These are phyloP conservation scores for Rosellinia necatrix DNA, from an alignment of 2,329 filamentous ascomycete genomes.

Conservation along the genomic window DNA sequence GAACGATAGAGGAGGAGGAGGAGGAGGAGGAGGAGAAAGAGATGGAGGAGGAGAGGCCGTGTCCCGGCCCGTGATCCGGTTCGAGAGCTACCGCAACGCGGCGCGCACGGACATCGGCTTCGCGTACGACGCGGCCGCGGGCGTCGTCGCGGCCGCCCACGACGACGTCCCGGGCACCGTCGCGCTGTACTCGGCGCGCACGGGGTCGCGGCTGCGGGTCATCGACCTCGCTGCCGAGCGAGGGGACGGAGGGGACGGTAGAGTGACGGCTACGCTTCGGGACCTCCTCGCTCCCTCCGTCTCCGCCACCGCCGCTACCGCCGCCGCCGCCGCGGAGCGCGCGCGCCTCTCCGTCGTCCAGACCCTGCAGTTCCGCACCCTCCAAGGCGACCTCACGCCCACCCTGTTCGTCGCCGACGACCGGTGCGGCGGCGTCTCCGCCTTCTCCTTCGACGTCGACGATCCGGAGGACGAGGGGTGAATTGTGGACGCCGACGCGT, in stretches of 20 bases:
- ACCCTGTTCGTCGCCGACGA: conserved; percentile 54
- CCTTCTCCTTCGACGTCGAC: conserved; percentile 50
- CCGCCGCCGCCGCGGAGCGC: neutral
- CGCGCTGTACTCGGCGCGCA: conserved; percentile 54
- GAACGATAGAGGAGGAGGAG: neutral
- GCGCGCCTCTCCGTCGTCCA: conserved; percentile 39
- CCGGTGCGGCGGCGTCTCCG: conserved; percentile 38
- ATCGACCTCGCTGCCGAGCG: conserved; percentile 32
- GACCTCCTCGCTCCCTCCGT: too few relatives aligned
- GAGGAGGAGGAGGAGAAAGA: neutral
- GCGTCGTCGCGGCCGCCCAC: conserved; percentile 59
- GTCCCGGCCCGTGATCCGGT: conserved; percentile 50
- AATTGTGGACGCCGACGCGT: conserved; percentile 2
- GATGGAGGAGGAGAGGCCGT: conserved; percentile 19
- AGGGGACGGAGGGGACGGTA: neutral
- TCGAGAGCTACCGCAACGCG: conserved; percentile 56
- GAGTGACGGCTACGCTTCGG: too few relatives aligned
- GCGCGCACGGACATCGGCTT: conserved; percentile 56
- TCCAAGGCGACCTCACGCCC: conserved; percentile 50
- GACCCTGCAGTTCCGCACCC: conserved; percentile 51
- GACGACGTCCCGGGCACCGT: conserved; percentile 50
- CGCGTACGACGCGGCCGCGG: conserved; percentile 52
- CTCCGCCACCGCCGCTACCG: neutral
- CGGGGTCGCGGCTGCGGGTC: conserved; percentile 46
- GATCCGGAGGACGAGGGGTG: conserved; percentile 44